These are phyloP conservation scores for Pterocarpus macrocarpus DNA, from an alignment of 306 rosid species.

Conservation along the genomic window DNA sequence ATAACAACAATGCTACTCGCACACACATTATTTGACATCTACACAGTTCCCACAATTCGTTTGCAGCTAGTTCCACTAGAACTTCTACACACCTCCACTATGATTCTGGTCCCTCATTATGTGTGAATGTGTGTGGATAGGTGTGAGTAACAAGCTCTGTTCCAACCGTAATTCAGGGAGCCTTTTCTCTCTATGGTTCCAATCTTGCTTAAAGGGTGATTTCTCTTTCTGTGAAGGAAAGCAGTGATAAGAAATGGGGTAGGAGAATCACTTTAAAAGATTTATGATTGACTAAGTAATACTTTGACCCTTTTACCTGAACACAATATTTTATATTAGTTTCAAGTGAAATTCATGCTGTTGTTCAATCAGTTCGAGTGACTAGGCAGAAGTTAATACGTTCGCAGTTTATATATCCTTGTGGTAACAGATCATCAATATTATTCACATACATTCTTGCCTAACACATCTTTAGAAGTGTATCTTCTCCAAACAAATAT, in stretches of 20 bases:
- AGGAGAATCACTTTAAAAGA: conserved; percentile 10
- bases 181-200: background rate
- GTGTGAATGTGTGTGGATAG: background rate
- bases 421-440: too few species aligned
- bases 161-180: background rate
- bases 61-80: background rate
- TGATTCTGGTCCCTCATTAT: background rate
- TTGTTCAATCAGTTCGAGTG: conserved; percentile 14
- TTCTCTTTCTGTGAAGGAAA: conserved; percentile 35
- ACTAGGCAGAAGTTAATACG: background rate
- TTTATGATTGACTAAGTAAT: background rate
- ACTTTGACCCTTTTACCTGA: background rate
- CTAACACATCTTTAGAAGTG: too few species aligned
- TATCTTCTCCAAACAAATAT: too few species aligned
- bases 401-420: background rate
- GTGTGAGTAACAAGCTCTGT: background rate
- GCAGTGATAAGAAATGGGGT: background rate
- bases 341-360: background rate
- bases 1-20: background rate
- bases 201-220: conserved; percentile 6
- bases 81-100: too few species aligned
- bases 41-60: background rate
- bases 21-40: background rate
- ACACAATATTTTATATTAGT: background rate
- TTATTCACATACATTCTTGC: too few species aligned